Conservation (phyloP, 2,329 filamentous ascomycete genomes). For the Lecanicillium sp. region DNA sequence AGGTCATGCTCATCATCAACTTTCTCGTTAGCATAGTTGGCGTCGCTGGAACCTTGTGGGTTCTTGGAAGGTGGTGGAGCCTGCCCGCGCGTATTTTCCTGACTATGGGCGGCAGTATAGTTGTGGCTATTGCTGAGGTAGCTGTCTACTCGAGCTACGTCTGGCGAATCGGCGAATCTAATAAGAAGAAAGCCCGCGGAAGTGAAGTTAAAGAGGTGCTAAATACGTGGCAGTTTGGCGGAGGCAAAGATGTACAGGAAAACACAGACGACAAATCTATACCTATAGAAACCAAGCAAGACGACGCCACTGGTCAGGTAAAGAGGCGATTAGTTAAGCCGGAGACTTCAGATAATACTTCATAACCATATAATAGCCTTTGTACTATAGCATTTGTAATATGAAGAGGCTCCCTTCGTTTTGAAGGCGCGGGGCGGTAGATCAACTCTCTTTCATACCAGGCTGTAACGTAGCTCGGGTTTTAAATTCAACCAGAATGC, state of each 20-base stretch:
- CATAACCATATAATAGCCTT: background rate
- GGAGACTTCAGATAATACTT: background rate
- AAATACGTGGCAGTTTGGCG: constrained; percentile 60
- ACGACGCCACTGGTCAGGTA: constrained; percentile 1
- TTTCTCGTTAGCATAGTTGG: constrained; percentile 81
- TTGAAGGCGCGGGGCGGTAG: too few species aligned
- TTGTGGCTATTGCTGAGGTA: constrained; percentile 69
- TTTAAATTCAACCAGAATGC: too few species aligned
- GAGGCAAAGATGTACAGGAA: constrained; percentile 21
- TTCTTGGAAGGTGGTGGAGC: constrained; percentile 69
- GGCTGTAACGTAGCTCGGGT: too few species aligned
- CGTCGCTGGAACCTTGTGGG: constrained; percentile 68
- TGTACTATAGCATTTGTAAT: too few species aligned
- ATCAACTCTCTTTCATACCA: too few species aligned
- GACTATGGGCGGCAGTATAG: constrained; percentile 58
- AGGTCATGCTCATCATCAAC: constrained; percentile 79
- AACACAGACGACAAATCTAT: constrained; percentile 16
- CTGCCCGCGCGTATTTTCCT: constrained; percentile 61
- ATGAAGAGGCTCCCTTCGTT: too few species aligned
- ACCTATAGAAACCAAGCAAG: constrained; percentile 16
- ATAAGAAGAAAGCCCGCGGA: constrained; percentile 49
- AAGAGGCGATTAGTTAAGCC: background rate
- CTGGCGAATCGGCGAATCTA: constrained; percentile 61
- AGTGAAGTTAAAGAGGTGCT: constrained; percentile 62
- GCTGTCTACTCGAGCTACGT: constrained; percentile 70